Conservation (phyloP, 1,139 yeast species). For the Kodamaea ohmeri region DNA sequence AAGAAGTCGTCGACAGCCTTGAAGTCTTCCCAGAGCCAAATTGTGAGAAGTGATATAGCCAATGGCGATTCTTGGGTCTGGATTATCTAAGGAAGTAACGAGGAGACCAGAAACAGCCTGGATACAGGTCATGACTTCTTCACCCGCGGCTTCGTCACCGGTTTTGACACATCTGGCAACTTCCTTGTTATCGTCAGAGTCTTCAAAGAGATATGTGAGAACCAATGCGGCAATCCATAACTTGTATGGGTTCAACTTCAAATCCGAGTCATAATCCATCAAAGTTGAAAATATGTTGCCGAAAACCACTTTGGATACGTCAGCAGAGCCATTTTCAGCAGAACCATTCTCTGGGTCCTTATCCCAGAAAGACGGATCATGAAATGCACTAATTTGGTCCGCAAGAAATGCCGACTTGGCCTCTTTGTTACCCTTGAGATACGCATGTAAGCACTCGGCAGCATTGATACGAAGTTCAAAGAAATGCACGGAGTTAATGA, state of each 20-base stretch:
- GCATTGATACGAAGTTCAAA: slow-evolving; percentile 82
- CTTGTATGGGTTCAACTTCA: slow-evolving; percentile 78
- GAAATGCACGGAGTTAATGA: slow-evolving; percentile 74
- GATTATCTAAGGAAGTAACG: slow-evolving; percentile 58
- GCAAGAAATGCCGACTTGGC: slow-evolving; percentile 60
- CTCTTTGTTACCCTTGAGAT: slow-evolving; percentile 62
- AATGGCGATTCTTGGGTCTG: slow-evolving; percentile 74
- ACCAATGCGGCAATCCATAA: slow-evolving; percentile 81
- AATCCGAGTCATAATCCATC: slow-evolving; percentile 75
- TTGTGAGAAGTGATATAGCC: slow-evolving; percentile 71
- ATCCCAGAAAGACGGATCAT: slow-evolving; percentile 24
- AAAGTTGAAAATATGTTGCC: slow-evolving; percentile 65
- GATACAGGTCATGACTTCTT: slow-evolving; percentile 69
- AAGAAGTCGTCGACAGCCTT: slow-evolving; percentile 76
- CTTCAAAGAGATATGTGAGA: slow-evolving; percentile 61
- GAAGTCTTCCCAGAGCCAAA: slow-evolving; percentile 78
- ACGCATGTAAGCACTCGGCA: slow-evolving; percentile 61
- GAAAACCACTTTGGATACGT: slow-evolving; percentile 22
- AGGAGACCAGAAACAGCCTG: slow-evolving; percentile 80
- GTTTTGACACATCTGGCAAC: slow-evolving; percentile 54
- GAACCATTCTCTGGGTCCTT: slow-evolving; percentile 10
- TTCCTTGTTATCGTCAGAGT: slow-evolving; percentile 49
- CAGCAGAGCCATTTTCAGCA: slow-evolving; percentile 6
- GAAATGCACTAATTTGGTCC: slow-evolving; percentile 58
- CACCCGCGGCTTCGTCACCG: slow-evolving; percentile 67